Percentiles rank a stretch among this genome's conserved stretches.
phyloP scores from a whole-genome alignment of 2,329 filamentous ascomycete genomes.

The Aspergillus ustus region DNA sequence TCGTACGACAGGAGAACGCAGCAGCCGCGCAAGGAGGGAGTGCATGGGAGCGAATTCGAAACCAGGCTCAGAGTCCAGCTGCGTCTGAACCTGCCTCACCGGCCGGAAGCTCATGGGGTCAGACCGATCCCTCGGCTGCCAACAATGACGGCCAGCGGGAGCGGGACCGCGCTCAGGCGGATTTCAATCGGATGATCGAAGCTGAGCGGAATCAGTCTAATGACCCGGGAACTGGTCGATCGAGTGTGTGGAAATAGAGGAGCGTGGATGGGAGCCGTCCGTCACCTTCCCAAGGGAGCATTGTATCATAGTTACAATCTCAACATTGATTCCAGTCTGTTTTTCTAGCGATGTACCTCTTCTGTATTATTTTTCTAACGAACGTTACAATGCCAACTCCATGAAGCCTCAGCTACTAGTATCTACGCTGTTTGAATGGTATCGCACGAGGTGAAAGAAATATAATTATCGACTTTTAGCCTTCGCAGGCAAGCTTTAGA shows the following conservation, averaged over 20 bases:
- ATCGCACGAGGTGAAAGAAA: neutral
- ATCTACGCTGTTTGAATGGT: no score
- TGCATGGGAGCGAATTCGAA: slow-evolving; percentile 46
- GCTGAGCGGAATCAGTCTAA: slow-evolving; percentile 38
- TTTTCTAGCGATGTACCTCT: neutral
- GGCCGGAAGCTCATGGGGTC: neutral
- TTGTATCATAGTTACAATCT: neutral
- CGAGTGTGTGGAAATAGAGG: slow-evolving; percentile 29
- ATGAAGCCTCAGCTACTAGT: no score
- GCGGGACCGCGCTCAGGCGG: slow-evolving; percentile 45
- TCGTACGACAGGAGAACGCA: slow-evolving; percentile 13
- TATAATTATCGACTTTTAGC: slow-evolving; percentile 18
- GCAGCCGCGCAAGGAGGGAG: slow-evolving; percentile 27
- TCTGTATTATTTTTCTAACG: neutral
- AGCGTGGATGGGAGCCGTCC: neutral
- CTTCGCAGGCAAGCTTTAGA: slow-evolving; percentile 21
- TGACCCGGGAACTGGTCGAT: slow-evolving; percentile 16
- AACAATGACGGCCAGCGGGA: slow-evolving; percentile 33
- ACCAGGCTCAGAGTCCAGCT: slow-evolving; percentile 4
- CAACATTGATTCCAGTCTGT: neutral
- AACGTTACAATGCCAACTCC: no score
- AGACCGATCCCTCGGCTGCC: neutral
- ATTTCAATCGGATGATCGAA: slow-evolving; percentile 51
- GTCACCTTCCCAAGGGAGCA: neutral
- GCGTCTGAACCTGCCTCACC: neutral